Percentiles rank a stretch among this genome's conserved stretches.
Evolutionary conservation across 768 basidiomycete species (phyloP).

Genomic region (Cystofilobasidium ferigula): DNA sequence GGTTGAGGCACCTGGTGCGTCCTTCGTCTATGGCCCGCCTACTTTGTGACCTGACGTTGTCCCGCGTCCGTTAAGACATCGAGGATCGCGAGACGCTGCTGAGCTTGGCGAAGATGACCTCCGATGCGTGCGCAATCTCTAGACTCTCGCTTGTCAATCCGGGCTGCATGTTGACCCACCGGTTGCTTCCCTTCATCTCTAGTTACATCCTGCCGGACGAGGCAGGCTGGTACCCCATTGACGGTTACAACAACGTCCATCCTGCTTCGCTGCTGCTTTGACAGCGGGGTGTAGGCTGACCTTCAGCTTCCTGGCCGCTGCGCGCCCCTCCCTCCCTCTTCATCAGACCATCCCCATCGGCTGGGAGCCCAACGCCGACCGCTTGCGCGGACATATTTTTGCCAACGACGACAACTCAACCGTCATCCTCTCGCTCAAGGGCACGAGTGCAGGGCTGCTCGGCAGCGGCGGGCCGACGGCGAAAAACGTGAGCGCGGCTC

Average conservation of each 20-base stretch:
- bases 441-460: slow-evolving; percentile 68
- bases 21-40: neutral
- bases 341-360: slow-evolving; percentile 62
- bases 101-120: slow-evolving; percentile 76
- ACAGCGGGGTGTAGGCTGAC: neutral
- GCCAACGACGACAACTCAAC: slow-evolving; percentile 53
- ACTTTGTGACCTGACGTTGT: neutral
- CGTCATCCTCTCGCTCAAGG: slow-evolving; percentile 79
- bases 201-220: slow-evolving; percentile 25
- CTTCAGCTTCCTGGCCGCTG: neutral
- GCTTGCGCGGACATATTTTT: slow-evolving; percentile 78
- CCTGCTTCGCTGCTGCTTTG: neutral
- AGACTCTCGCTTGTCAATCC: neutral
- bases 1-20: slow-evolving; percentile 53
- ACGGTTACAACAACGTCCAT: slow-evolving; percentile 53
- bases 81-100: slow-evolving; percentile 59
- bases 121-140: slow-evolving; percentile 50
- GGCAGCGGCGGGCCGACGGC: slow-evolving; percentile 70
- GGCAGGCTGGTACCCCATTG: slow-evolving; percentile 28
- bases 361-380: slow-evolving; percentile 81
- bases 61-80: slow-evolving; percentile 34
- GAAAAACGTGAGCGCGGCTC: slow-evolving; percentile 46
- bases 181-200: neutral
- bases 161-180: neutral
- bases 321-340: neutral